Evolutionary conservation across 2,329 filamentous ascomycete genomes (phyloP).

Genomic region (Cytospora piceicola): DNA sequence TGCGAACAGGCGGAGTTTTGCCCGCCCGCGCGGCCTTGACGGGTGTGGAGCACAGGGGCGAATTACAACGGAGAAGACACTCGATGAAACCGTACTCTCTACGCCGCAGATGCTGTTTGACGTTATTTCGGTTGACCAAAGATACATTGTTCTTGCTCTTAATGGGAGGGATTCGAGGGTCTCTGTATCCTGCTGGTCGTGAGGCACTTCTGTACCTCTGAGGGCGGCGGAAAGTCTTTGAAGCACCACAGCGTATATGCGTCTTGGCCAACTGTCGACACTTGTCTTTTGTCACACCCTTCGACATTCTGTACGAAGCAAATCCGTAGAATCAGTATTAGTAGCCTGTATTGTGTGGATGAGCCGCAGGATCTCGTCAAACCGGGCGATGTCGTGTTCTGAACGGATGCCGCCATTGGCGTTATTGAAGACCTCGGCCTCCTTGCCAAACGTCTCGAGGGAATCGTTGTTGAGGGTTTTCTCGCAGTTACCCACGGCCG

Average conservation of each 20-base stretch:
- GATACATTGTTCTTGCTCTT: background rate
- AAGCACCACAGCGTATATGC: background rate
- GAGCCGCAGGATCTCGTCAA: background rate
- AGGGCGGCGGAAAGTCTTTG: too few relatives aligned
- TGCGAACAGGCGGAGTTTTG: background rate
- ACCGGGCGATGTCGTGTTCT: background rate
- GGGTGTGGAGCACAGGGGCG: too few relatives aligned
- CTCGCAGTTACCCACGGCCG: background rate
- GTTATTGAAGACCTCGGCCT: background rate
- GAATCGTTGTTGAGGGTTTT: background rate
- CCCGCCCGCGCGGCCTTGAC: background rate
- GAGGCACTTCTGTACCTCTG: too few relatives aligned
- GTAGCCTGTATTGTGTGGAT: background rate
- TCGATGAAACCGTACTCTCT: background rate
- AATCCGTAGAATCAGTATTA: too few relatives aligned
- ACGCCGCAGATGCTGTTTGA: background rate
- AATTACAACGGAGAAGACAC: background rate
- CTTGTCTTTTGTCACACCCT: too few relatives aligned
- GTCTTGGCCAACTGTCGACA: too few relatives aligned
- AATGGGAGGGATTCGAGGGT: background rate
- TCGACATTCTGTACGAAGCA: background rate
- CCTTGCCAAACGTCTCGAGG: background rate
- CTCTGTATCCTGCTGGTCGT: too few relatives aligned
- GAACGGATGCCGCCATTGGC: background rate
- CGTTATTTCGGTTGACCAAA: background rate